Conservation (phyloP, 331 rosid species). For the Pyrus hybrid region DNA sequence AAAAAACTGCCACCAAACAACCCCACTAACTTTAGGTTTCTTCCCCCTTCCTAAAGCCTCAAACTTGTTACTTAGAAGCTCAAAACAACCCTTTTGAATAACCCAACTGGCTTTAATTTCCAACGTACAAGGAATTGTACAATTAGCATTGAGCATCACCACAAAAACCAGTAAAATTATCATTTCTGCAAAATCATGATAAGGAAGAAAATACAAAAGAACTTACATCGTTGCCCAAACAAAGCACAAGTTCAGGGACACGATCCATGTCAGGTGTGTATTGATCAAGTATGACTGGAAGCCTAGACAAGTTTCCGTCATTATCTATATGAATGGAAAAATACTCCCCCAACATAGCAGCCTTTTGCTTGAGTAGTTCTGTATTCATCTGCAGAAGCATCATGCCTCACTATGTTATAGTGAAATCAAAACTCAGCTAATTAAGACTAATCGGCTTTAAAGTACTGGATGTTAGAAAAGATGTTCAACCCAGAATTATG, state of each 20-base stretch:
- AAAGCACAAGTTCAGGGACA: slow-evolving; percentile 70
- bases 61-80: too few relatives aligned
- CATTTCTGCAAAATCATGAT: neutral
- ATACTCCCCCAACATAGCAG: slow-evolving; percentile 61
- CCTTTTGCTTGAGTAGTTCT: slow-evolving; percentile 58
- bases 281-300: slow-evolving; percentile 87
- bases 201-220: neutral
- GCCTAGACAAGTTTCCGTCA: slow-evolving; percentile 66
- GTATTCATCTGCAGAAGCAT: slow-evolving; percentile 60
- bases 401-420: slow-evolving; percentile 8
- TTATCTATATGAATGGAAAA: slow-evolving; percentile 66
- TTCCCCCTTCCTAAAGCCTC: too few relatives aligned
- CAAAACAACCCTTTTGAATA: too few relatives aligned
- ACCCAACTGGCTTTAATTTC: too few relatives aligned
- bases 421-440: slow-evolving; percentile 3
- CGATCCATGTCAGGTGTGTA: slow-evolving; percentile 97
- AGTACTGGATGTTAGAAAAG: neutral
- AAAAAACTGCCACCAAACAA: too few relatives aligned
- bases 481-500: neutral
- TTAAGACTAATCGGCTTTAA: neutral
- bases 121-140: neutral
- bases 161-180: neutral
- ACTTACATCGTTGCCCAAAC: slow-evolving; percentile 87
- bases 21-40: too few relatives aligned
- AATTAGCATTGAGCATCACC: neutral